Evolutionary conservation across 108 stramenopile genomes (phyloP), one percentile per base, ranked within the genome.

Genomic region (Fistulifera pelliculosa): DNA sequence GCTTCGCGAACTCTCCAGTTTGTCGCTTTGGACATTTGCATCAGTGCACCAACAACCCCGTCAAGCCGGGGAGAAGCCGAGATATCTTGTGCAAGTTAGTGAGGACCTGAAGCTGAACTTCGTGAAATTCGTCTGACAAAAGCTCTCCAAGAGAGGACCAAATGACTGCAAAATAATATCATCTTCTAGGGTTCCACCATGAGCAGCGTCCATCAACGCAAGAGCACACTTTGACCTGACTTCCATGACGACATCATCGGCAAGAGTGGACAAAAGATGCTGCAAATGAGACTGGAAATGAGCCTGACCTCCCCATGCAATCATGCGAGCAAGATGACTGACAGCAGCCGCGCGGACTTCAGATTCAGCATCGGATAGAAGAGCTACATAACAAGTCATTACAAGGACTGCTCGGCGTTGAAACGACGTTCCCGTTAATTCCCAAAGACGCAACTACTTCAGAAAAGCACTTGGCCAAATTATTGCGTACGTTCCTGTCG

Each of bases 311-410:
- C 85, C 90, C 70, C 84, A 72, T 45, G 83, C 73, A 5, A 84
- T 75, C 80, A 94, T 94, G 27, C 62, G 70, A 15, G 90, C 81
- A 49, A 94, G 80, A 56, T 85, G 80, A 53, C 64, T 75, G 7
- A 94, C 94, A 7, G 96, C 94, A 2, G 91, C 94, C 4, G 95
- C 83, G 7, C 98, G 75, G 17, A 99, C 98, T 75, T 98, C 91
- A 0, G 91, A 85, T 75, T 96, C 95, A 41, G 74, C 65, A 66
- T 96, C 95, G 38, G 72, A 75, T 0, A 93, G 78, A n/a, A 96
- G 74, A 19, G 68, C 59, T 23, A 74, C 70, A 64, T 86, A 96
- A 59, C 86, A 79, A 35, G 76, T 72, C 50, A 87, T 67, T 25
- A 73, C 69, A 25, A 78, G 52, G 68, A 41, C 43, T 72, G 66